Evolutionary conservation across 2,329 filamentous ascomycete species (phyloP).

Genomic region (Diaporthe amygdali): DNA sequence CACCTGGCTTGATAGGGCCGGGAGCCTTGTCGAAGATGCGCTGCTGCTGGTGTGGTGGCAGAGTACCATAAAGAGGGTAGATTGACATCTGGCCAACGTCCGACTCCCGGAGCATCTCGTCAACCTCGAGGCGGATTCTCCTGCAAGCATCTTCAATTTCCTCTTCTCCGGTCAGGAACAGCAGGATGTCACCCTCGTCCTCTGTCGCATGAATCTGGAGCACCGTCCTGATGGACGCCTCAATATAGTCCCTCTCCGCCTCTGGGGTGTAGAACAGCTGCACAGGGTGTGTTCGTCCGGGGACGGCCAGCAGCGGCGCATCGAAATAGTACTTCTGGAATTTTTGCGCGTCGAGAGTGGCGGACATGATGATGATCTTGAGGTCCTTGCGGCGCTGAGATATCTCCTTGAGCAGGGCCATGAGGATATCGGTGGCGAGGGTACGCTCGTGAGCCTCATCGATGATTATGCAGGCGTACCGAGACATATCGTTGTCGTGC

Average conservation of each 20-base stretch:
- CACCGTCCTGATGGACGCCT: conserved; percentile 92
- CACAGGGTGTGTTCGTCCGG: conserved; percentile 92
- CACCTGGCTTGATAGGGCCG: conserved; percentile 71
- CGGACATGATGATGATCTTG: conserved; percentile 99
- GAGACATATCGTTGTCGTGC: conserved; percentile 88
- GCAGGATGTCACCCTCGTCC: conserved; percentile 86
- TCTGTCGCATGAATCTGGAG: conserved; percentile 96
- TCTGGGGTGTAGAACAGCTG: conserved; percentile 99
- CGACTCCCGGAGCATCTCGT: conserved; percentile 90
- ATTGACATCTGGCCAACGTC: conserved; percentile 89
- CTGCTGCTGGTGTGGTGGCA: conserved; percentile 93
- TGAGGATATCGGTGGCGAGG: conserved; percentile 94
- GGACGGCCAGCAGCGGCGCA: conserved; percentile 90
- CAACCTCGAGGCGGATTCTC: conserved; percentile 88
- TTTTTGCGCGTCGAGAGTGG: conserved; percentile 95
- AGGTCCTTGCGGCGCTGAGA: conserved; percentile 82
- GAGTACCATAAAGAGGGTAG: conserved; percentile 91
- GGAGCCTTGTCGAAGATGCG: conserved; percentile 93
- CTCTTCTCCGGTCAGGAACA: conserved; percentile 97
- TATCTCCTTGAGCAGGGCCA: conserved; percentile 94
- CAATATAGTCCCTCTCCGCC: conserved; percentile 94
- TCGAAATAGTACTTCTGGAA: conserved; percentile 98
- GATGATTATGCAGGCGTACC: conserved; percentile 97
- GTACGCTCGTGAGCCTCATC: conserved; percentile 99
- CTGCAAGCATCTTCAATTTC: conserved; percentile 97